Percentiles rank a stretch among this genome's conserved stretches.
Conservation (phyloP, 2,329 filamentous ascomycete genomes). For the Grosmannia penicillata region DNA sequence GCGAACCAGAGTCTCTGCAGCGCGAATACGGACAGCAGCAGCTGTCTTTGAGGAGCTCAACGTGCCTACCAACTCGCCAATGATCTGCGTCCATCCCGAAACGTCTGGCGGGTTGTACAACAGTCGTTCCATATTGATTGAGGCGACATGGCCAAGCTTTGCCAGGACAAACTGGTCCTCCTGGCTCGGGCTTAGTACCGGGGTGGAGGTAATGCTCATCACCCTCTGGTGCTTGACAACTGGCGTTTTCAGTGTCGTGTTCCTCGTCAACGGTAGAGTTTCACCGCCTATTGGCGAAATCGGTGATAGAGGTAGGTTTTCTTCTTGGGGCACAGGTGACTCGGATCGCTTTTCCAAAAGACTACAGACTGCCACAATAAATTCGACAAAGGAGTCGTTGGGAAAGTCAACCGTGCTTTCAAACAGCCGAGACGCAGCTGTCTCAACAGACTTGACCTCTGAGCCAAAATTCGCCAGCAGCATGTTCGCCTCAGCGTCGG, state of each 20-base stretch:
- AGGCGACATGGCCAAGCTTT: slow-evolving; percentile 58
- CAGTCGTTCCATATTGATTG: slow-evolving; percentile 62
- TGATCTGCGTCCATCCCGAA: slow-evolving; percentile 65
- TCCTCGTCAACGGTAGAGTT: neutral
- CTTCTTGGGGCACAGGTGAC: slow-evolving; percentile 14
- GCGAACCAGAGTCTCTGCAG: slow-evolving; percentile 49
- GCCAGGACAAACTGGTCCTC: slow-evolving; percentile 54
- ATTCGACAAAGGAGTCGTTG: slow-evolving; percentile 62
- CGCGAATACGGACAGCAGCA: slow-evolving; percentile 39
- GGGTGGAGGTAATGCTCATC: slow-evolving; percentile 30
- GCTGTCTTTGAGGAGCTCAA: slow-evolving; percentile 31
- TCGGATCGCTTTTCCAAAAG: slow-evolving; percentile 37
- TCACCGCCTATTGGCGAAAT: neutral
- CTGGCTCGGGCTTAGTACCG: slow-evolving; percentile 36
- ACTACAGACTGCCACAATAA: slow-evolving; percentile 61
- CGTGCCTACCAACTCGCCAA: slow-evolving; percentile 34
- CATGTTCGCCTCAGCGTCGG: slow-evolving; percentile 33
- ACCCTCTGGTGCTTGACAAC: slow-evolving; percentile 23
- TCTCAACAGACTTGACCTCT: slow-evolving; percentile 80
- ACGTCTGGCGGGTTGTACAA: slow-evolving; percentile 48
- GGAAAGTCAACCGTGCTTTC: slow-evolving; percentile 90
- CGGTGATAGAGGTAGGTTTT: slow-evolving; percentile 12
- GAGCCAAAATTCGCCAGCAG: slow-evolving; percentile 54
- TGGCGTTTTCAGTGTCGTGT: slow-evolving; percentile 20
- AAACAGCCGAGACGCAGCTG: slow-evolving; percentile 70